Evolutionary conservation across 2,329 filamentous ascomycete species (phyloP), one percentile per base, ranked within the genome.

Genomic region (Alternaria gaisen): DNA sequence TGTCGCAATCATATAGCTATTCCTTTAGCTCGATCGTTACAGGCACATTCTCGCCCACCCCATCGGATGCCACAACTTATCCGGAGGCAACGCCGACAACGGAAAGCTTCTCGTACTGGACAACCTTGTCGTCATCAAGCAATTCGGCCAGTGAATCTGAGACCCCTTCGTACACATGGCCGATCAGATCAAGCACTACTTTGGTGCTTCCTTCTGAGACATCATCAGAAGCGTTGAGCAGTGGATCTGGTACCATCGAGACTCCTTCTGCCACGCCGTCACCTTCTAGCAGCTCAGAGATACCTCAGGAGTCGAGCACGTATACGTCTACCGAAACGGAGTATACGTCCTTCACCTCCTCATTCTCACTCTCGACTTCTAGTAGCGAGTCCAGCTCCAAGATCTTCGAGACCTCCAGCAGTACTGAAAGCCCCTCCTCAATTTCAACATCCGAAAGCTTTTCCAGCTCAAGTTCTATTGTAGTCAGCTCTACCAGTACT

Each of bases 401-500:
- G n/a, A n/a, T n/a, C n/a, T n/a, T n/a, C n/a, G n/a, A n/a, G n/a
- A n/a, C n/a, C n/a, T n/a, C n/a, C n/a, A n/a, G n/a, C n/a, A n/a
- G n/a, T n/a, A n/a, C n/a, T n/a, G n/a, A n/a, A n/a, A n/a, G n/a
- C n/a, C n/a, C 44, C 12, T 36, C 53, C 8, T 48, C 53, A 18
- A 11, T 34, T 4, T 22, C 28, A 22, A 18, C 38, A 7, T 55
- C 52, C 14, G 30, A 51, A 18, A 43, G 16, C 24, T 28, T 56
- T n/a, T 26, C 52, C 20, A 47, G 42, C 43, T 12, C 55, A 24
- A 26, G 36, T 18, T 14, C 26, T 2, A 22, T 20, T 14, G 0
- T 24, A 40, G 30, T 32, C 24, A 34, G 32, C 42, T 43, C 42
- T 38, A 54, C 59, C 28, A 61, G 20, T 30, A 63, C 63, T 10